Conservation (phyloP, 331 rosid species). For the Acacia pycnantha region DNA sequence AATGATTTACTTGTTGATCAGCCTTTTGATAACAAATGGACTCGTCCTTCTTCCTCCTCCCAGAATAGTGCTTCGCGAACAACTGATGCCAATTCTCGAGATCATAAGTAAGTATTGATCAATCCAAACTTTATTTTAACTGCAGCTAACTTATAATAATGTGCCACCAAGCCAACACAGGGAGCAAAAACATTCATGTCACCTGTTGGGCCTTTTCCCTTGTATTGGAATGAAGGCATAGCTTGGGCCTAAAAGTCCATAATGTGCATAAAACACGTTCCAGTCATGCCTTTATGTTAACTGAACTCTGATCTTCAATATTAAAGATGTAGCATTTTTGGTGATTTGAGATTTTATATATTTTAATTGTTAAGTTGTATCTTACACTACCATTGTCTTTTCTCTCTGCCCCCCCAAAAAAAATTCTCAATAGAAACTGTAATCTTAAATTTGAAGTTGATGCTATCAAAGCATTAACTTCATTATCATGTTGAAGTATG, state of each 20-base stretch:
- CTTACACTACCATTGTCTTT: background rate
- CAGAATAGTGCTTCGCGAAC: conserved; percentile 34
- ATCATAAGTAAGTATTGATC: conserved; percentile 61
- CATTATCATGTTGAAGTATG: background rate
- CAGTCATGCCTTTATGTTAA: background rate
- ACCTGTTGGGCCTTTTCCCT: background rate
- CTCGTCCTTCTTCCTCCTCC: conserved; percentile 49
- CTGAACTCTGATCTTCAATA: background rate
- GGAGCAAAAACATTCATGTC: background rate
- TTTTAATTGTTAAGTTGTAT: background rate
- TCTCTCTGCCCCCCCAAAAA: background rate
- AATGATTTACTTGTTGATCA: conserved; percentile 39
- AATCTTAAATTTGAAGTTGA: background rate
- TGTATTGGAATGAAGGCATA: background rate
- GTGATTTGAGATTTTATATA: conserved; percentile 2
- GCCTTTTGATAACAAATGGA: conserved; percentile 89
- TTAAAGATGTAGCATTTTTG: background rate
- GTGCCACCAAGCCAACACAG: background rate
- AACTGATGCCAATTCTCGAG: conserved; percentile 54
- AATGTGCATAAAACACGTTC: background rate
- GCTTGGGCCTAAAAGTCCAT: conserved; percentile 4
- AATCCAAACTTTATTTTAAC: conserved; percentile 5
- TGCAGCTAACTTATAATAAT: conserved; percentile 10
- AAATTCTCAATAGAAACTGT: background rate
- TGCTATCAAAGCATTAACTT: background rate